Conservation (phyloP, 2,329 filamentous ascomycete species). For the Aspergillus amoenus region DNA sequence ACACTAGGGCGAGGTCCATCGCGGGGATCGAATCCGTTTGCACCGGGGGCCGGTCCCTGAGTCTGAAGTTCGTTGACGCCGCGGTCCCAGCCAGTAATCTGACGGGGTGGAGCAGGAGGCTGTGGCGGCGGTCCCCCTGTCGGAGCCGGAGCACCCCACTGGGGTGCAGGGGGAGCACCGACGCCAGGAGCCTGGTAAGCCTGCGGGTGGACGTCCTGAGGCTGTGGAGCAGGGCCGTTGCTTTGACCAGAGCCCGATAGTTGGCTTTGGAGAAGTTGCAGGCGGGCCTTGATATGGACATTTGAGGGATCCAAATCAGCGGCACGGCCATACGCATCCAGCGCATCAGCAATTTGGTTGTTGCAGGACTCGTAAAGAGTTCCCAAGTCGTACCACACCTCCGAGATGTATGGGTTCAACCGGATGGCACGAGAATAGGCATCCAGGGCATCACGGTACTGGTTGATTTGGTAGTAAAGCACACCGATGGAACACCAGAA, state of each 20-base stretch:
- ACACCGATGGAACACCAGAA: conserved; percentile 99
- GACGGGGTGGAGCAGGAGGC: conserved; percentile 64
- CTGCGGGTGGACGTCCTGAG: conserved; percentile 93
- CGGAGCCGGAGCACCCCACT: conserved; percentile 77
- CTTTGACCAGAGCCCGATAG: conserved; percentile 68
- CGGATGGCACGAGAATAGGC: conserved; percentile 96
- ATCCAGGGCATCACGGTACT: conserved; percentile 96
- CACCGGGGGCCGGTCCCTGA: conserved; percentile 44
- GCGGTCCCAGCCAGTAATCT: conserved; percentile 61
- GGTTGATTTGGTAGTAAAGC: conserved; percentile 98
- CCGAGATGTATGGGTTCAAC: conserved; percentile 95
- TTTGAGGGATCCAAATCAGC: conserved; percentile 92
- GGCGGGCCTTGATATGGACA: conserved; percentile 90
- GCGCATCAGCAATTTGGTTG: conserved; percentile 93
- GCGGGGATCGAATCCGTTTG: conserved; percentile 79
- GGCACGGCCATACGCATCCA: conserved; percentile 92
- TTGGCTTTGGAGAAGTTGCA: conserved; percentile 81
- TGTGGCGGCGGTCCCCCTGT: conserved; percentile 49
- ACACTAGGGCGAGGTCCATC: conserved; percentile 69
- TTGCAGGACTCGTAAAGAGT: conserved; percentile 99
- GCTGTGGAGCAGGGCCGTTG: conserved; percentile 69
- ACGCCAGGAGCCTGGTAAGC: conserved; percentile 84
- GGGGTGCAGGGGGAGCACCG: conserved; percentile 78
- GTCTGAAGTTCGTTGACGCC: conserved; percentile 76
- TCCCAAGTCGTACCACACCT: conserved; percentile 98